phyloP scores from a whole-genome alignment of 78 protist species.

The Planoprotostelium fungivorum region DNA sequence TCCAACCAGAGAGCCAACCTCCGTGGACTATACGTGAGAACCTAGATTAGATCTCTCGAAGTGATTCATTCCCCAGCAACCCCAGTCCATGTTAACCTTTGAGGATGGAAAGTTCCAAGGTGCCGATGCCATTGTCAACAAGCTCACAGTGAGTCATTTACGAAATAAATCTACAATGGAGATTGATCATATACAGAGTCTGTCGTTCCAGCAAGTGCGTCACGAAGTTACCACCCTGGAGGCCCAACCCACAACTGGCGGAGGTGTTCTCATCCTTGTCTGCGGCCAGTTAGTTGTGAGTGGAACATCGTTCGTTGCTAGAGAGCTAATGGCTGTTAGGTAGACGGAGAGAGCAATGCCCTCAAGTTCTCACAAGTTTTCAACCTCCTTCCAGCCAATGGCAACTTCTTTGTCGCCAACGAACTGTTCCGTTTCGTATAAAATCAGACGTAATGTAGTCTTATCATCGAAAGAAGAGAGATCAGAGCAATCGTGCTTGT shows the following conservation, averaged over 20 bases:
- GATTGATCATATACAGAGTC: neutral
- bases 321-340: neutral
- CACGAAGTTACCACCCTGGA: neutral
- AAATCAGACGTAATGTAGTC: too few species aligned
- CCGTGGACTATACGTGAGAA: neutral
- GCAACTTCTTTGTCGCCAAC: neutral
- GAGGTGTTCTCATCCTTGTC: neutral
- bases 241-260: neutral
- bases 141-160: neutral
- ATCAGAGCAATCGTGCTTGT: too few species aligned
- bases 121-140: neutral
- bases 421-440: neutral
- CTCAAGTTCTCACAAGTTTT: neutral
- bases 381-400: neutral
- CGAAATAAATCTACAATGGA: too few species aligned
- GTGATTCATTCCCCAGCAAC: neutral
- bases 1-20: neutral
- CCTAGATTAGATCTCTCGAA: neutral
- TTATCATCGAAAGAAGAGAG: too few species aligned
- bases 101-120: conserved; percentile 1
- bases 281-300: neutral
- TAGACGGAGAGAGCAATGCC: neutral
- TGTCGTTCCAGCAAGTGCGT: neutral
- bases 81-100: neutral
- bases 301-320: neutral